Evolutionary conservation across 768 basidiomycete species (phyloP).

Genomic region (Clitopilus passeckerianus): DNA sequence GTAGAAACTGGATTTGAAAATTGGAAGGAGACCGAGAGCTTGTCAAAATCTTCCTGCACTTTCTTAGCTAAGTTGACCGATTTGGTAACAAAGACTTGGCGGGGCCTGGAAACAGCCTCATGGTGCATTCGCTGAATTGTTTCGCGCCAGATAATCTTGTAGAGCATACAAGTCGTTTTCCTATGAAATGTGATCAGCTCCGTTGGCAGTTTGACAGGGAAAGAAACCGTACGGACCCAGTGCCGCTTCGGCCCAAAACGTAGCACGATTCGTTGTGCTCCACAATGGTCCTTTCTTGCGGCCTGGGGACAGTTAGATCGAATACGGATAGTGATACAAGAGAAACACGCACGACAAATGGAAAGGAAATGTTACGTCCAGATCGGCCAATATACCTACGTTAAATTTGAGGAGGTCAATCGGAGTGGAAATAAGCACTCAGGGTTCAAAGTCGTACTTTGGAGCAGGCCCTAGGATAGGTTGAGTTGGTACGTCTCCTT

Average conservation of each 20-base stretch:
- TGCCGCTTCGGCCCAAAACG: slow-evolving; percentile 68
- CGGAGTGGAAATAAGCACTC: too few species aligned
- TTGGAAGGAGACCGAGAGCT: slow-evolving; percentile 40
- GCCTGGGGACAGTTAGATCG: slow-evolving; percentile 15
- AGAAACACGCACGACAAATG: slow-evolving; percentile 32
- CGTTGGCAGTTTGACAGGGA: not conserved
- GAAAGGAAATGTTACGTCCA: slow-evolving; percentile 41
- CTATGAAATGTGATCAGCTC: slow-evolving; percentile 24
- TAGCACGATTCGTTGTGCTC: slow-evolving; percentile 58
- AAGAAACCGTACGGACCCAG: slow-evolving; percentile 42
- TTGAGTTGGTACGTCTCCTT: too few species aligned
- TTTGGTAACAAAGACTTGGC: slow-evolving; percentile 72
- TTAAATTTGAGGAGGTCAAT: too few species aligned
- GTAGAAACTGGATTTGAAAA: slow-evolving; percentile 26
- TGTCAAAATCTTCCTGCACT: slow-evolving; percentile 60
- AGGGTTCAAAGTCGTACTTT: too few species aligned
- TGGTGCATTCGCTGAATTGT: slow-evolving; percentile 37
- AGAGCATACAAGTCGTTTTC: slow-evolving; percentile 74
- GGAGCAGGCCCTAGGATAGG: too few species aligned
- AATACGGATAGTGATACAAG: not conserved
- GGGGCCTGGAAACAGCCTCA: slow-evolving; percentile 36
- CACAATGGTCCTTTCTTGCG: slow-evolving; percentile 51
- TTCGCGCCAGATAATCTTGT: slow-evolving; percentile 70
- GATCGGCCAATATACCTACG: slow-evolving; percentile 45
- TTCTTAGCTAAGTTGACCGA: slow-evolving; percentile 62